These are phyloP conservation scores for Pycnococcus provasolii DNA, from an alignment of 139 green algal genomes.

Conservation along the genomic window DNA sequence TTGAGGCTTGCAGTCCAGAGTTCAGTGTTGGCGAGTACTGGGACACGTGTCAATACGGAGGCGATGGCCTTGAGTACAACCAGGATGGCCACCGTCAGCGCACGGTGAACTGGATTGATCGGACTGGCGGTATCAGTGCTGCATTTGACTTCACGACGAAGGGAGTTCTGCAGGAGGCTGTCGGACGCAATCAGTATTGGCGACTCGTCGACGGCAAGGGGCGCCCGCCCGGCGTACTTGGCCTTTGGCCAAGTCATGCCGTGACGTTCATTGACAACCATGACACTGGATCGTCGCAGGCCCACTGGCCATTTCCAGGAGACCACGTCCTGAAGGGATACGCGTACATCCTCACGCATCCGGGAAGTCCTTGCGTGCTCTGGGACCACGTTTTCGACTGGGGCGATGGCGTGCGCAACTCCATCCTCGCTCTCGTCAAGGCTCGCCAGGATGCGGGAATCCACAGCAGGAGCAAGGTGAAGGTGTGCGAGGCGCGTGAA, in stretches of 20 bases:
- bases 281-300: conserved; percentile 46
- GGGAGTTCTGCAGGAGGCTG: conserved; percentile 38
- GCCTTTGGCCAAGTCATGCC: conserved; percentile 41
- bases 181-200: conserved; percentile 21
- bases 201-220: conserved; percentile 26
- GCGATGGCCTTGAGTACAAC: conserved; percentile 36
- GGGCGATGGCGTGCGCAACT: conserved; percentile 16
- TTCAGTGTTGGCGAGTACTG: conserved; percentile 70
- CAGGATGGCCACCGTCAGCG: conserved; percentile 35
- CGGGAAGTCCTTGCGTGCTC: conserved; percentile 76
- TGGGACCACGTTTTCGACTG: conserved; percentile 66
- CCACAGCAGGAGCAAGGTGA: conserved; percentile 31
- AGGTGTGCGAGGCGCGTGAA: conserved; percentile 7
- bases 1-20: conserved; percentile 40
- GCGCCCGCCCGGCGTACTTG: conserved; percentile 42
- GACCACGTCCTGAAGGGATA: conserved; percentile 61
- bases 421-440: conserved; percentile 34
- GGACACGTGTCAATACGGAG: conserved; percentile 33
- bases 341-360: conserved; percentile 90
- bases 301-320: conserved; percentile 46
- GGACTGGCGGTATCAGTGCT: conserved; percentile 23
- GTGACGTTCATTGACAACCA: conserved; percentile 58
- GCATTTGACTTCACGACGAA: conserved; percentile 54
- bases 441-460: conserved; percentile 30
- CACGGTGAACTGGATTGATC: conserved; percentile 38